Conservation (phyloP, 352 stramenopile species). For the Pythium dissotocum region DNA sequence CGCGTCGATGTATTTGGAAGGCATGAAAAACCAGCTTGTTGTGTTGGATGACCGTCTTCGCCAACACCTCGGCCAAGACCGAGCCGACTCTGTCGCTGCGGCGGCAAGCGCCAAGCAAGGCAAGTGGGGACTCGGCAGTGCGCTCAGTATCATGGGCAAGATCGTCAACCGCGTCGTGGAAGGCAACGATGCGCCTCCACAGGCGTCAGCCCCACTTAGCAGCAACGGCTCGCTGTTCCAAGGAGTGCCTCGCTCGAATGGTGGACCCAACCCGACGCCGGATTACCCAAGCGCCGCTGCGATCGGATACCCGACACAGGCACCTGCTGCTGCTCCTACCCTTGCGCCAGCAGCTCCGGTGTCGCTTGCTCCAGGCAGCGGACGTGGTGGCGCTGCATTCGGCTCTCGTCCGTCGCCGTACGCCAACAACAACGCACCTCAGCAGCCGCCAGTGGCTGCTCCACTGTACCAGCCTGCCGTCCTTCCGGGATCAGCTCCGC, state of each 20-base stretch:
- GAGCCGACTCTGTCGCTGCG: constrained; percentile 65
- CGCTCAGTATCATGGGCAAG: constrained; percentile 86
- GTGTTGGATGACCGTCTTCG: constrained; percentile 84
- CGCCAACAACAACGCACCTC: neutral
- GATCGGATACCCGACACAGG: constrained; percentile 21
- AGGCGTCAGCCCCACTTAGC: constrained; percentile 17
- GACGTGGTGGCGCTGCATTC: constrained; percentile 18
- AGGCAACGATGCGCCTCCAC: constrained; percentile 50
- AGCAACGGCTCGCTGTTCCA: constrained; percentile 38
- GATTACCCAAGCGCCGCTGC: constrained; percentile 33
- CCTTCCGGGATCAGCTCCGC: constrained; percentile 18
- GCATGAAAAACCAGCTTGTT: constrained; percentile 86
- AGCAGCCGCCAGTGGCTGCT: neutral
- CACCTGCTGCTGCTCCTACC: constrained; percentile 2
- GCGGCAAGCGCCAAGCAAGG: constrained; percentile 46
- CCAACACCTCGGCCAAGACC: constrained; percentile 82
- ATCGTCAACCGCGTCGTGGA: constrained; percentile 87
- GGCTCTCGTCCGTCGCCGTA: constrained; percentile 2
- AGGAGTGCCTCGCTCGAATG: constrained; percentile 34
- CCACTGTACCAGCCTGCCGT: neutral
- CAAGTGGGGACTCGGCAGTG: constrained; percentile 81
- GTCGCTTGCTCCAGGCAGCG: constrained; percentile 10
- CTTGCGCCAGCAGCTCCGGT: neutral
- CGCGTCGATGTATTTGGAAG: constrained; percentile 85
- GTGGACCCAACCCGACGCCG: constrained; percentile 21